These are phyloP conservation scores for Naganishia sp. DNA, from an alignment of 1,284 basidiomycete species.

Conservation along the genomic window DNA sequence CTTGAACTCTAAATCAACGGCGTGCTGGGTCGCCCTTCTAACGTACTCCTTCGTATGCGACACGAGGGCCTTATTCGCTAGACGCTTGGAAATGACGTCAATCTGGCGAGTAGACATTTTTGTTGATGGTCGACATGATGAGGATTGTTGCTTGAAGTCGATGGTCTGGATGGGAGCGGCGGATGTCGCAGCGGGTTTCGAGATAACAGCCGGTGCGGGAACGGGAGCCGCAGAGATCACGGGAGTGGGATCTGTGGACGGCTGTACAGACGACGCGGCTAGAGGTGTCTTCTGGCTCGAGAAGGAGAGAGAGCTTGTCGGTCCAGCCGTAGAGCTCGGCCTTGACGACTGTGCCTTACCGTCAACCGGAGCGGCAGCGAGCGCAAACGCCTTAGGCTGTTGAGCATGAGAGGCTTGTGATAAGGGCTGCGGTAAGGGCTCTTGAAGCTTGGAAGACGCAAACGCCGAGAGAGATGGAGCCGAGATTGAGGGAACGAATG, in stretches of 20 bases:
- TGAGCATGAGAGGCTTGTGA: neutral
- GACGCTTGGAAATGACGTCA: slow-evolving; percentile 10
- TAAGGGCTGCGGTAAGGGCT: too few relatives aligned
- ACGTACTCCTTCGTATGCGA: neutral
- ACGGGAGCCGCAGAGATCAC: too few relatives aligned
- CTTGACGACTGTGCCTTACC: too few relatives aligned
- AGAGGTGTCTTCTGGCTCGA: too few relatives aligned
- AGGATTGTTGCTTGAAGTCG: neutral
- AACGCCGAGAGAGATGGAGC: too few relatives aligned
- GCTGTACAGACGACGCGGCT: too few relatives aligned
- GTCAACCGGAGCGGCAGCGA: too few relatives aligned
- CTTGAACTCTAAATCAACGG: neutral
- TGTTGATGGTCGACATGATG: neutral
- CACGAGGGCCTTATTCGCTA: slow-evolving; percentile 9
- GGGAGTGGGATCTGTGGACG: too few relatives aligned
- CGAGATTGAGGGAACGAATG: neutral
- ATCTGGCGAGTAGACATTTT: neutral
- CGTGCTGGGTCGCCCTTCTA: neutral
- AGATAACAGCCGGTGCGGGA: neutral
- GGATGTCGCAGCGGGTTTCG: neutral
- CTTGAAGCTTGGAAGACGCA: too few relatives aligned
- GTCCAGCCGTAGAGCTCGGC: too few relatives aligned
- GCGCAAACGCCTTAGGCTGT: too few relatives aligned
- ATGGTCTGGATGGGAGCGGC: neutral
- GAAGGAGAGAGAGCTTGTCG: too few relatives aligned